Evolutionary conservation across 2,329 filamentous ascomycete species (phyloP).

Genomic region (Nigrospora sphaerica): DNA sequence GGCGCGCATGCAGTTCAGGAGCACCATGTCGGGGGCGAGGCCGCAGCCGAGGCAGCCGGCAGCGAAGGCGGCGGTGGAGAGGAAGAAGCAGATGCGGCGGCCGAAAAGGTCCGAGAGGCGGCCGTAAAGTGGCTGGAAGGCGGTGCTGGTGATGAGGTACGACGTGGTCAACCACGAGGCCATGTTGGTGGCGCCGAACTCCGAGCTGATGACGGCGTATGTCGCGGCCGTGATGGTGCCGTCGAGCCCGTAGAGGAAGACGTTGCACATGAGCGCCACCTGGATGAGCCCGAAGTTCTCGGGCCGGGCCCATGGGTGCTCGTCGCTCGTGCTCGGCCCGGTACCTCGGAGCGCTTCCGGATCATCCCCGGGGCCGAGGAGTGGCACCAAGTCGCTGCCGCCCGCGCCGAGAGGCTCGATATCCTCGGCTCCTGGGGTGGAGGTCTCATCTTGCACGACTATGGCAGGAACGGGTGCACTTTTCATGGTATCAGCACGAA

Average conservation of each 20-base stretch:
- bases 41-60: constrained; percentile 60
- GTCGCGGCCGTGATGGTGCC: constrained; percentile 67
- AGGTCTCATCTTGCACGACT: too few species aligned
- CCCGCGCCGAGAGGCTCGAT: too few species aligned
- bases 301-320: constrained; percentile 35
- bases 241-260: constrained; percentile 63
- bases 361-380: not conserved
- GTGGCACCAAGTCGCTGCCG: too few species aligned
- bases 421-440: too few species aligned
- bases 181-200: constrained; percentile 64
- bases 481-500: too few species aligned
- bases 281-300: constrained; percentile 51
- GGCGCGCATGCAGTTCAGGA: constrained; percentile 58
- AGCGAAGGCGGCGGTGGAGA: constrained; percentile 55
- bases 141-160: constrained; percentile 55
- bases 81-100: constrained; percentile 54
- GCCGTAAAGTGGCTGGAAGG: constrained; percentile 7
- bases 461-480: too few species aligned
- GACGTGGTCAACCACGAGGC: constrained; percentile 71
- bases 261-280: constrained; percentile 56
- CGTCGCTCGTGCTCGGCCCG: not conserved
- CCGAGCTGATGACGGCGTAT: constrained; percentile 68
- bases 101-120: constrained; percentile 40
- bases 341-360: not conserved
- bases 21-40: constrained; percentile 47